A percentile compares a stretch with the other conserved stretches of the same genome.
phyloP scores from a whole-genome alignment of 139 green algal species.

The Chlorella sp. region DNA sequence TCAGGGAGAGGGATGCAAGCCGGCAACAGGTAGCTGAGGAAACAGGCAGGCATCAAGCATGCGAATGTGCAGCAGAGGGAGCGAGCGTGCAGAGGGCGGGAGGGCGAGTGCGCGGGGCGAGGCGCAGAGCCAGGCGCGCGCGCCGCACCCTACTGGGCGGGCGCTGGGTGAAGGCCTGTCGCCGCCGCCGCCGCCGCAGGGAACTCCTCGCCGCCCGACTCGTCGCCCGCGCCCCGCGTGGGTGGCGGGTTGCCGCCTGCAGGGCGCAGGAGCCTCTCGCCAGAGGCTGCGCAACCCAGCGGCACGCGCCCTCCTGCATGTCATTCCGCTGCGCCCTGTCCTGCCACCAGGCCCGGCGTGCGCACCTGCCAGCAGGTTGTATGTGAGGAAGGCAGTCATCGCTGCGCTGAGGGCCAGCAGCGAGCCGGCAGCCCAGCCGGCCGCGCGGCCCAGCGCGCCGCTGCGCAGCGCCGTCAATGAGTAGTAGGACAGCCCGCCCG shows the following conservation, averaged over 20 bases:
- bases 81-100: neutral
- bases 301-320: too few species aligned
- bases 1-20: neutral
- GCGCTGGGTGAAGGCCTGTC: too few species aligned
- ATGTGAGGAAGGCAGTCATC: slow-evolving; percentile 31
- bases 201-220: too few species aligned
- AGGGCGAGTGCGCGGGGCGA: too few species aligned
- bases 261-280: too few species aligned
- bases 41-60: neutral
- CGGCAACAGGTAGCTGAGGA: too few species aligned
- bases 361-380: slow-evolving; percentile 33
- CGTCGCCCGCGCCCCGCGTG: too few species aligned
- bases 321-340: too few species aligned
- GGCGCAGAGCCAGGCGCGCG: too few species aligned
- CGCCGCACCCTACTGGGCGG: too few species aligned
- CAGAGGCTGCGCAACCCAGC: too few species aligned
- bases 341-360: neutral
- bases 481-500: slow-evolving; percentile 24
- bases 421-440: neutral
- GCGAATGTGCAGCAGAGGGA: neutral
- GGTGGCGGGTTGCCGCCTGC: neutral
- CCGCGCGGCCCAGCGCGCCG: slow-evolving; percentile 11
- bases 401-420: slow-evolving; percentile 19
- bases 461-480: slow-evolving; percentile 10
- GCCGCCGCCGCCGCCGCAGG: too few species aligned